Conservation (phyloP, 495 filamentous ascomycete species). For the Penicillium cataractarum region DNA sequence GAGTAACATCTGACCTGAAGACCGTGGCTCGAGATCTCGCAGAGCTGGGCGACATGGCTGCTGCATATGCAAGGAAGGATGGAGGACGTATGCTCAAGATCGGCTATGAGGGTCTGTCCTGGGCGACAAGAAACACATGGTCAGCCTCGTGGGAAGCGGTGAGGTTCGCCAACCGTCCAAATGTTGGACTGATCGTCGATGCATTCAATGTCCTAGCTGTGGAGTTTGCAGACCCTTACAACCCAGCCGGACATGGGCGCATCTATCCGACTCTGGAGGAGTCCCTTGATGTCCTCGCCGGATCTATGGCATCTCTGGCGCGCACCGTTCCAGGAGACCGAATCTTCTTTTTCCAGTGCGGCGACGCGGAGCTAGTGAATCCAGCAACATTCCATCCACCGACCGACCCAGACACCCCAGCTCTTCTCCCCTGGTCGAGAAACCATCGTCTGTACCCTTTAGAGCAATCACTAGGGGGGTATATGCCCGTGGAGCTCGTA, state of each 20-base stretch:
- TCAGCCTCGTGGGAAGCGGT: constrained; percentile 62
- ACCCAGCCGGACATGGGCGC: constrained; percentile 32
- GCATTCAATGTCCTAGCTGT: constrained; percentile 69
- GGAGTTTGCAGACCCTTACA: constrained; percentile 67
- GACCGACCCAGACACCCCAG: constrained; percentile 25
- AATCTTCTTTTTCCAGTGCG: constrained; percentile 73
- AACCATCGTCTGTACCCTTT: constrained; percentile 58
- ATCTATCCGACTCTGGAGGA: constrained; percentile 30
- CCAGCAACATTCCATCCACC: constrained; percentile 39
- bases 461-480: constrained; percentile 52
- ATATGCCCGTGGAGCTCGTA: constrained; percentile 66
- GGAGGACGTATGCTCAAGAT: constrained; percentile 35
- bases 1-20: constrained; percentile 35
- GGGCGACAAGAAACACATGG: constrained; percentile 67
- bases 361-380: constrained; percentile 62
- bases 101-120: constrained; percentile 53
- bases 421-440: constrained; percentile 38
- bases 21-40: constrained; percentile 35
- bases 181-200: constrained; percentile 69
- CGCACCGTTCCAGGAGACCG: constrained; percentile 61
- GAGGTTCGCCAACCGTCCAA: constrained; percentile 55
- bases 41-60: constrained; percentile 37
- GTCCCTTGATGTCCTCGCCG: constrained; percentile 26
- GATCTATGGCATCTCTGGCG: constrained; percentile 49
- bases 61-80: constrained; percentile 29